Evolutionary conservation across 2,329 filamentous ascomycete genomes (phyloP), one percentile per base, ranked within the genome.

Genomic region (Fusarium sp.): DNA sequence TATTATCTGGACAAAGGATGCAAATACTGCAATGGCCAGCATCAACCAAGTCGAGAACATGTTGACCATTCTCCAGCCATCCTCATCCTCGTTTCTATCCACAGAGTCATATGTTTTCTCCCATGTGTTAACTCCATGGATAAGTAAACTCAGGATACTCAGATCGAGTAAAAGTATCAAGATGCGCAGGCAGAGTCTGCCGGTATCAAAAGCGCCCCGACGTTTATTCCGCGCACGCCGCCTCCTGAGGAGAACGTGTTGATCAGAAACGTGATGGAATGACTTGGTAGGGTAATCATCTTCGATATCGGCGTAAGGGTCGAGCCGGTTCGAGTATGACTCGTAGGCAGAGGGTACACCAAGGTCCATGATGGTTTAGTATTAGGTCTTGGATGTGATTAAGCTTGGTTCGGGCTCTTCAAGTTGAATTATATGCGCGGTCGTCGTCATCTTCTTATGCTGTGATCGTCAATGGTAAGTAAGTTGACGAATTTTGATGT

Each of bases 1-100:
- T 8, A 51, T 4, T 1, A 61, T 5, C 11, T 67, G 64, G 7
- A 67, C 33, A 14, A 53, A 30, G 1, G 51, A 53, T 15, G 53
- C 53, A 39, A 47, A 67, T 6, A 45, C n/a, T 12, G 53, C 45
- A 14, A 44, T 45, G 10, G 38, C 61, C 8, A 67, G 61, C 53
- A 67, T 67, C 3, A 67, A 39, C 64, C 64, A 67, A 4, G 51
- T 67, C 3, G 64, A 67, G 3, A 67, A 10, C 64, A 67, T 67
- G 1, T 67, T 39, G 5, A 67, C 24, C 1, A 45, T 41, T 44
- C 33, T 45, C 64, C 61, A 28, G 7, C 45, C 53, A 7, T 67
- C 45, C 22, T 67, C 53, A 7, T 67, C 45, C 22, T 67, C 45
- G 8, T 67, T 51, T 20, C 22, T 60, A 12, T 67, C 45, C 11